These are phyloP conservation scores for Podospora bellae-mahoneyi DNA, from an alignment of 495 filamentous ascomycete genomes.

Conservation along the genomic window DNA sequence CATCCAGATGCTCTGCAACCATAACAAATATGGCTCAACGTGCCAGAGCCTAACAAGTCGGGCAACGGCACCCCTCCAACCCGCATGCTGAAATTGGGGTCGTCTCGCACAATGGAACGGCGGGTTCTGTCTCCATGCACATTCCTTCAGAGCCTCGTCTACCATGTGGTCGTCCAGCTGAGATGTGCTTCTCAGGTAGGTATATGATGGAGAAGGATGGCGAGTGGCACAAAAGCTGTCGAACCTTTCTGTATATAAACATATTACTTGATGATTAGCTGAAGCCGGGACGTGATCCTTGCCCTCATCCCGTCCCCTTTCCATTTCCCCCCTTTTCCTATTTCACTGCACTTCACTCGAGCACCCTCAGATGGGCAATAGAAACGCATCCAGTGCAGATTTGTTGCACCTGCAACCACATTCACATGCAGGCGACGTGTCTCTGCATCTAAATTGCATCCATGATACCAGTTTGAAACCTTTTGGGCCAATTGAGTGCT, in stretches of 20 bases:
- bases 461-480: background rate
- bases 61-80: background rate
- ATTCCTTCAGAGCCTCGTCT: background rate
- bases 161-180: background rate
- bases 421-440: conserved; percentile 9
- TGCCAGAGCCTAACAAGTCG: background rate
- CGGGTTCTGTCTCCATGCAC: background rate
- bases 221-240: background rate
- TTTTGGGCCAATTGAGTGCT: background rate
- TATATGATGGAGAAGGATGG: background rate
- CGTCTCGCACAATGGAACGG: background rate
- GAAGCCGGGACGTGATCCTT: too few species aligned
- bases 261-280: background rate
- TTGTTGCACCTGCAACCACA: background rate
- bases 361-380: background rate
- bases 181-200: background rate
- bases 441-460: background rate
- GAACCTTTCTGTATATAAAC: background rate
- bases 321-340: background rate
- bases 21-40: background rate
- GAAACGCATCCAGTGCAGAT: background rate
- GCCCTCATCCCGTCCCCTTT: background rate
- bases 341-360: background rate
- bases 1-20: background rate
- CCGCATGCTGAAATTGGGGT: background rate